Percentiles rank a stretch among this genome's conserved stretches.
These are phyloP conservation scores for Plicaturopsis crispa DNA, from an alignment of 768 basidiomycete genomes.

Conservation along the genomic window DNA sequence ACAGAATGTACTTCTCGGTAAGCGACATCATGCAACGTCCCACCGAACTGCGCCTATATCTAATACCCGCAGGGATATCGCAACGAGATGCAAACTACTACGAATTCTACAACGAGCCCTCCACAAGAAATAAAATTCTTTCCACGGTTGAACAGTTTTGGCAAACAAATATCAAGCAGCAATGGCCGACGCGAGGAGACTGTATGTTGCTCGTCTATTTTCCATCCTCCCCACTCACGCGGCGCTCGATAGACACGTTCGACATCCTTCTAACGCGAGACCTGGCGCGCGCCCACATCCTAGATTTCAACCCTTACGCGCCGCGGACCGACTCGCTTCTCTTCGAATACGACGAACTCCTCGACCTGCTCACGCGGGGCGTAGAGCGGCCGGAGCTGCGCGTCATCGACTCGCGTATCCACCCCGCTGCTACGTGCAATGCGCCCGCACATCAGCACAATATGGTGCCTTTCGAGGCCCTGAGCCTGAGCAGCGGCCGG, in stretches of 20 bases:
- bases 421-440: slow-evolving; percentile 60
- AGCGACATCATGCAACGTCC: slow-evolving; percentile 14
- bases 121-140: slow-evolving; percentile 45
- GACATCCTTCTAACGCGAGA: slow-evolving; percentile 86
- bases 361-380: slow-evolving; percentile 23
- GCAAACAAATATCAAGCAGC: slow-evolving; percentile 52
- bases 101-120: slow-evolving; percentile 67
- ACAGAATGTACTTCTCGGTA: slow-evolving; percentile 64
- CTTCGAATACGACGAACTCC: slow-evolving; percentile 77
- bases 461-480: slow-evolving; percentile 86
- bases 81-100: slow-evolving; percentile 90
- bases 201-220: slow-evolving; percentile 60
- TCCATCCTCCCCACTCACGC: background rate
- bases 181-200: slow-evolving; percentile 49
- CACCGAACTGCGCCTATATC: background rate
- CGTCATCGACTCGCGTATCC: slow-evolving; percentile 67
- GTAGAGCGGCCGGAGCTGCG: slow-evolving; percentile 33
- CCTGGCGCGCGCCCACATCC: slow-evolving; percentile 63
- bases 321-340: slow-evolving; percentile 82
- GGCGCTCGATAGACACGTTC: slow-evolving; percentile 53
- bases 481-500: slow-evolving; percentile 70
- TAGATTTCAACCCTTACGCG: slow-evolving; percentile 90
- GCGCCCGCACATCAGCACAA: slow-evolving; percentile 78
- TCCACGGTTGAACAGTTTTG: slow-evolving; percentile 54
- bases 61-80: slow-evolving; percentile 50